Evolutionary conservation across 2,329 filamentous ascomycete genomes (phyloP), one percentile per base, ranked within the genome.

Genomic region (Colletotrichum sp.): DNA sequence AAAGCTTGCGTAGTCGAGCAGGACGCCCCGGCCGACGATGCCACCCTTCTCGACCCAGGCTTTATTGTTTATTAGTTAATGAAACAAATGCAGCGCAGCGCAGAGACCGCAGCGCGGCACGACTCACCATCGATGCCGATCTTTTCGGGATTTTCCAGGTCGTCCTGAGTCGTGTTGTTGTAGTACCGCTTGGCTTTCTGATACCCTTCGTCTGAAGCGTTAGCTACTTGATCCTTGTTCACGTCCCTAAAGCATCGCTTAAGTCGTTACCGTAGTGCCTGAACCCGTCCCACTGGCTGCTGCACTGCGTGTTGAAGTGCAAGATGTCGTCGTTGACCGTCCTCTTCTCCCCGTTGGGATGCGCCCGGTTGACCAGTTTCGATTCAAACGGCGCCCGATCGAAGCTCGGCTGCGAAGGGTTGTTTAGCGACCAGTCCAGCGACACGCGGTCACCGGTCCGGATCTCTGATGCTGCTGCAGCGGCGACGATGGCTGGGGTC

Each of bases 1-100:
- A 77, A 88, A 91, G 28, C 83, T 77, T 7, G 85, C 86, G 70
- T 88, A 92, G 80, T 93, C 91, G 0, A 91, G 81, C 0, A 91
- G 82, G 1, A 91, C 84, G 22, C 88, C 89, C 0, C 89, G 85
- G 6, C 88, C 89, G 4, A 87, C 86, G 8, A 91, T 85, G 32
- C 88, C 87, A 3, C 84, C 88, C 2, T 64, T 76, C 30, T 76
- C 68, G 7, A 70, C 76, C 70, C 74, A 74, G 5, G 70, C 76
- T 22, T 15, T 28, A 55, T 30, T 19, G 15, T 19, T 25, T 19
- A 16, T 61, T 12, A 52, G 68, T 19, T 32, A 12, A 34, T n/a
- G 63, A 63, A n/a, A 48, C 22, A 64, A 36, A 15, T 64, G 32
- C 13, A 48, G 39, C 5, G 55, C 15, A 4, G 55, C 55, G 55